A percentile compares a stretch with the other conserved stretches of the same genome.
These are phyloP conservation scores for Phlebiopsis gigantea DNA, from an alignment of 768 basidiomycete genomes.

Conservation along the genomic window DNA sequence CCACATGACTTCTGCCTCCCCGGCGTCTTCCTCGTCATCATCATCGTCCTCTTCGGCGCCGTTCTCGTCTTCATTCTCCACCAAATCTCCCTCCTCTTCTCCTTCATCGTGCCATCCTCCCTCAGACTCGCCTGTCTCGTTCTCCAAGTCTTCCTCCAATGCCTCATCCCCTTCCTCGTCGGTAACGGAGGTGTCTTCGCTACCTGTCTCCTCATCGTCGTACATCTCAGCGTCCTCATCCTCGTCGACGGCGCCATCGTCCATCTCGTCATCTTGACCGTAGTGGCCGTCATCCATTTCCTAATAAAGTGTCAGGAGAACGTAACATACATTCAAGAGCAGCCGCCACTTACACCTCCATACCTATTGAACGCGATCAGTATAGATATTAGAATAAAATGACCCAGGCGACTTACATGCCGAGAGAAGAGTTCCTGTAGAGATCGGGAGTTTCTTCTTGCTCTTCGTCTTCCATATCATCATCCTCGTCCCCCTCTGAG, in stretches of 20 bases:
- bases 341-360: conserved; percentile 60
- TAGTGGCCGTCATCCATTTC: conserved; percentile 83
- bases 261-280: conserved; percentile 69
- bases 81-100: conserved; percentile 59
- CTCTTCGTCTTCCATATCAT: conserved; percentile 46
- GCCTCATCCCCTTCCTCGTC: conserved; percentile 70
- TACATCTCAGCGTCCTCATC: conserved; percentile 88
- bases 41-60: conserved; percentile 31
- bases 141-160: conserved; percentile 59
- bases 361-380: conserved; percentile 41
- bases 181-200: conserved; percentile 73
- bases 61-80: conserved; percentile 39
- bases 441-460: conserved; percentile 88
- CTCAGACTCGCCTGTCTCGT: conserved; percentile 50
- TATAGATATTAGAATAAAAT: background rate
- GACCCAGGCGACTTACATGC: conserved; percentile 71
- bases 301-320: conserved; percentile 31
- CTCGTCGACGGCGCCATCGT: conserved; percentile 74
- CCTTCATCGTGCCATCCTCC: conserved; percentile 62
- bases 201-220: conserved; percentile 77
- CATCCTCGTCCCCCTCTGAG: conserved; percentile 40
- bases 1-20: conserved; percentile 37
- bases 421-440: conserved; percentile 93
- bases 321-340: background rate
- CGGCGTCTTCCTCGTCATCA: conserved; percentile 32